Percentiles rank a stretch among this genome's conserved stretches.
Evolutionary conservation across 2,329 filamentous ascomycete genomes (phyloP).

Genomic region (Ophiostoma fasciatum): DNA sequence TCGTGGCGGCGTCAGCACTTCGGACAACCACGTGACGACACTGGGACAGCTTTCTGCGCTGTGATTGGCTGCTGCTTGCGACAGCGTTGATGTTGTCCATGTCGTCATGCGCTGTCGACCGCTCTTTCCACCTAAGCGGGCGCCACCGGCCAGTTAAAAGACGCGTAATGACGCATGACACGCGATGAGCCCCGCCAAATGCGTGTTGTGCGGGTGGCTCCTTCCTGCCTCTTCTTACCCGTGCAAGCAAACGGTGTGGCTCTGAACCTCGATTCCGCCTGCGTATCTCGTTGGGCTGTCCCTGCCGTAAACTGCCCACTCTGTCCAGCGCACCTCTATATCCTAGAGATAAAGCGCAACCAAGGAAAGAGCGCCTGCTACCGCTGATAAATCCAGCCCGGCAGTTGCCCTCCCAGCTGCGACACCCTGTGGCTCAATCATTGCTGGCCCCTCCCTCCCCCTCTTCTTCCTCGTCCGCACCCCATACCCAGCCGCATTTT

Average conservation of each 20-base stretch:
- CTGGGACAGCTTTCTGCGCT: no score
- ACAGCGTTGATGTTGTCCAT: no score
- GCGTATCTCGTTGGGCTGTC: no score
- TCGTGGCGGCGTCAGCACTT: no score
- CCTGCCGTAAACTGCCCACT: no score
- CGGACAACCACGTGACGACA: no score
- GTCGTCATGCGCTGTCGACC: no score
- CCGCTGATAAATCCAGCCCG: not conserved
- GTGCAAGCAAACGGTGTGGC: not conserved
- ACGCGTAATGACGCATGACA: conserved; percentile 5
- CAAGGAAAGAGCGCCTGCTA: not conserved
- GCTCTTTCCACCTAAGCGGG: no score
- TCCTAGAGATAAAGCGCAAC: not conserved
- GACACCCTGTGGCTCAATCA: no score
- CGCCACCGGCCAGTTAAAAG: conserved; percentile 4
- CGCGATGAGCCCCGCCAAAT: not conserved
- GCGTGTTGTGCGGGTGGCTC: conserved; percentile 5
- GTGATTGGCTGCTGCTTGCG: no score
- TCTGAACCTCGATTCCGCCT: not conserved
- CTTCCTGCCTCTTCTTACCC: not conserved
- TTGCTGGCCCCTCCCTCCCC: conserved; percentile 4
- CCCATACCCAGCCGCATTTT: not conserved
- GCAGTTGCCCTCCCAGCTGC: not conserved
- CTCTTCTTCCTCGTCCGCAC: conserved; percentile 12
- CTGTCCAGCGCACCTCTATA: no score